Evolutionary conservation across 1,284 basidiomycete genomes (phyloP), one percentile per base, ranked within the genome.

Genomic region (Cutaneotrichosporon mucoides): DNA sequence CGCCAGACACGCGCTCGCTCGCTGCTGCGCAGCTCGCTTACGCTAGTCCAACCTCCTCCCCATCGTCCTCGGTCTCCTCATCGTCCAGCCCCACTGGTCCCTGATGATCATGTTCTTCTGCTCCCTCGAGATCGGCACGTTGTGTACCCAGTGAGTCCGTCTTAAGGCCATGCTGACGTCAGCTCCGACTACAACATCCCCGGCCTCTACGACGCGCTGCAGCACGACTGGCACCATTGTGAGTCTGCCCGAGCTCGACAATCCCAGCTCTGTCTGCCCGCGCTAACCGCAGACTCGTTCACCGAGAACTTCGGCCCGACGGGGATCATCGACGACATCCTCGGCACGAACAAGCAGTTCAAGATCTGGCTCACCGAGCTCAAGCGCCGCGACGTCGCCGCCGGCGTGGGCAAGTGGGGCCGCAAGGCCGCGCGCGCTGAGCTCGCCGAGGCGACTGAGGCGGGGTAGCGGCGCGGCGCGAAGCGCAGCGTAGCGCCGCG

Each of bases 141-240:
- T 61, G n/a, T 51, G 46, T 52, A 64, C 63, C 13, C 63, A 64
- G 56, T 57, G 37, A 46, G 56, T 16, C 4, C 34, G 7, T 1
- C 33, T 11, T 9, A 2, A 40, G 35, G 5, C 24, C 12, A 37
- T 12, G 38, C 50, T 57, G 35, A 57, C 51, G 2, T 8, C 43
- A 57, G 56, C 57, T 61, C 59, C 15, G 63, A 59, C 59, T 64
- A 61, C 59, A 64, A 61, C 57, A 56, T 64, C 13, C 63, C 63
- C 15, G 56, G 55, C n/a, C 55, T 59, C 38, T 56, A 57, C 55
- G 57, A 64, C 37, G 56, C 63, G 34, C 59, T 64, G 47, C 38
- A 55, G 52, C 63, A 64, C 59, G 63, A 64, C 63, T 64, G 63
- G 63, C 63, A 64, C 55, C 63, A 64, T 55, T 64, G 57, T 58